phyloP scores from a whole-genome alignment of 2,329 filamentous ascomycete genomes.

The Didymella pomorum region DNA sequence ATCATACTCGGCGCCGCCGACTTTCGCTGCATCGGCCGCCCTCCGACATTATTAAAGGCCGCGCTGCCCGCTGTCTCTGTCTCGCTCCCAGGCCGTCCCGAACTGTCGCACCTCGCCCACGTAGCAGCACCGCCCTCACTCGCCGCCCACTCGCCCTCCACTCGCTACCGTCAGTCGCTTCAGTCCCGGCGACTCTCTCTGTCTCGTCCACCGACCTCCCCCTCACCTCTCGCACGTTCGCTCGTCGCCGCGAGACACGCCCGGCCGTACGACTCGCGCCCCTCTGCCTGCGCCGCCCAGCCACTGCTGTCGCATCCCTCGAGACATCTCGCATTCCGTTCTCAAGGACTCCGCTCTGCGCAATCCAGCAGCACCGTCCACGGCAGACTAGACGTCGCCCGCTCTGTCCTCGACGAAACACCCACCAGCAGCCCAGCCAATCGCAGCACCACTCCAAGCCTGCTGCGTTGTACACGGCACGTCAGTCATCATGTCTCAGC shows the following conservation, averaged over 20 bases:
- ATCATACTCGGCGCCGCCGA: constrained; percentile 1
- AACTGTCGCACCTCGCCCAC: constrained; percentile 9
- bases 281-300: constrained; percentile 8
- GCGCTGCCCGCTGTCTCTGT: constrained; percentile 7
- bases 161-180: constrained; percentile 25
- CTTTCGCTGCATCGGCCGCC: not conserved
- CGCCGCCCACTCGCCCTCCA: constrained; percentile 16
- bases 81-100: constrained; percentile 9
- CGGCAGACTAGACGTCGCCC: constrained; percentile 3
- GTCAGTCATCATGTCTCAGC: constrained; percentile 46
- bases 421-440: constrained; percentile 8
- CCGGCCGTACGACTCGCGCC: constrained; percentile 10
- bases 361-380: not conserved
- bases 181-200: constrained; percentile 5
- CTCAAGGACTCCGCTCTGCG: not conserved
- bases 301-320: constrained; percentile 1
- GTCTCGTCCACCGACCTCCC: not conserved
- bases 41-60: constrained; percentile 9
- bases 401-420: not conserved
- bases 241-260: not conserved
- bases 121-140: constrained; percentile 3
- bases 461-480: constrained; percentile 9
- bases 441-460: constrained; percentile 1
- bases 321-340: constrained; percentile 2
- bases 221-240: not conserved